A percentile compares a stretch with the other conserved stretches of the same genome.
phyloP scores from a whole-genome alignment of 768 basidiomycete species.

The Kwoniella newhampshirensis region DNA sequence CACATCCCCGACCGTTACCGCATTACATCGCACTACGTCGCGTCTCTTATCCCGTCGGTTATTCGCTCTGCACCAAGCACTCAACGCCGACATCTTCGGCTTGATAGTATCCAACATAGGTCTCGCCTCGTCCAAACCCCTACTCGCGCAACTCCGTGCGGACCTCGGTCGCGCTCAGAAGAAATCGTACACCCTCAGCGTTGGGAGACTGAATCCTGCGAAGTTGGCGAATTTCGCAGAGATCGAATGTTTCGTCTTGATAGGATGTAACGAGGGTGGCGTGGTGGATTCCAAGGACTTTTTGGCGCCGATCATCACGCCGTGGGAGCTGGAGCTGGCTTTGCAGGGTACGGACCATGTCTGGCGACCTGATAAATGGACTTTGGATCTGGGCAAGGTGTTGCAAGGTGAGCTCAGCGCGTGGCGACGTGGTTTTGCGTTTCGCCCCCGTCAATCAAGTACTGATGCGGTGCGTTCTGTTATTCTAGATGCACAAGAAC shows the following conservation, averaged over 20 bases:
- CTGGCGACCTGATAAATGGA: constrained; percentile 59
- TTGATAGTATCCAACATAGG: constrained; percentile 93
- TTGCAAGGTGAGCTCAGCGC: constrained; percentile 33
- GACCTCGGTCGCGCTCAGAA: constrained; percentile 68
- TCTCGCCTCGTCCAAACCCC: constrained; percentile 80
- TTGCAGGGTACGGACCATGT: constrained; percentile 72
- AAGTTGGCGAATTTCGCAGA: constrained; percentile 95
- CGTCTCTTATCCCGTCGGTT: constrained; percentile 86
- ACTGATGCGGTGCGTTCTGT: no score
- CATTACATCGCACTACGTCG: constrained; percentile 72
- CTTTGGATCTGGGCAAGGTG: constrained; percentile 68
- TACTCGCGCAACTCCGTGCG: constrained; percentile 76
- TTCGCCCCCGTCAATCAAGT: background rate
- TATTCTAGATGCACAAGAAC: constrained; percentile 13
- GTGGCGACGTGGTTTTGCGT: background rate
- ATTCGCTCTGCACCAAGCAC: constrained; percentile 77
- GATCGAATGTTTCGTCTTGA: constrained; percentile 91
- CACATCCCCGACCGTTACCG: constrained; percentile 54
- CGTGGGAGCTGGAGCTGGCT: constrained; percentile 83
- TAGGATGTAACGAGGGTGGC: constrained; percentile 92
- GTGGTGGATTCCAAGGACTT: constrained; percentile 74
- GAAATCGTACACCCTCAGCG: constrained; percentile 91
- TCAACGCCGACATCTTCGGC: constrained; percentile 90
- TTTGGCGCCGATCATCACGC: constrained; percentile 84
- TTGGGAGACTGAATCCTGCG: constrained; percentile 90